Percentiles rank a stretch among this genome's conserved stretches.
Conservation (phyloP, 1,284 basidiomycete species). For the Xerocomus cyaneibrunnescens region DNA sequence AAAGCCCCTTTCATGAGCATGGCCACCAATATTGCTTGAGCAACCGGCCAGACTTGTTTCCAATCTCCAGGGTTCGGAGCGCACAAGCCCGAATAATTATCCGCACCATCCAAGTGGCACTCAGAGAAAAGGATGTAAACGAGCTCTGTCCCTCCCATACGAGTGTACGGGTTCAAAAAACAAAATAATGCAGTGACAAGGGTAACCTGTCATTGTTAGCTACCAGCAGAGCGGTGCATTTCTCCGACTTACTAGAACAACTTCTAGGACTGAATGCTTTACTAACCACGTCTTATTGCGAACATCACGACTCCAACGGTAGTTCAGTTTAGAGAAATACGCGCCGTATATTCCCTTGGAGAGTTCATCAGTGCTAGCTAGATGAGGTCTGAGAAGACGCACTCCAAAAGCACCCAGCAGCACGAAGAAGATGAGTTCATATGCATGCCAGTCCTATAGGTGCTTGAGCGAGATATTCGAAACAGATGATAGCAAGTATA, state of each 20-base stretch:
- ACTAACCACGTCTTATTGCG: slow-evolving; percentile 82
- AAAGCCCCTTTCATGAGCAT: slow-evolving; percentile 81
- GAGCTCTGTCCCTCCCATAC: slow-evolving; percentile 94
- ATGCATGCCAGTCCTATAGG: slow-evolving; percentile 83
- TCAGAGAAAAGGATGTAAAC: slow-evolving; percentile 91
- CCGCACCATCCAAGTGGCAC: slow-evolving; percentile 58
- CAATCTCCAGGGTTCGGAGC: slow-evolving; percentile 58
- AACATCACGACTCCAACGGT: slow-evolving; percentile 82
- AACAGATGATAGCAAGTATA: slow-evolving; percentile 20
- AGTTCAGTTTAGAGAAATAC: slow-evolving; percentile 90
- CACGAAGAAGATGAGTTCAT: slow-evolving; percentile 82
- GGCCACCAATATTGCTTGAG: slow-evolving; percentile 68
- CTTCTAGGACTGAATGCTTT: slow-evolving; percentile 81
- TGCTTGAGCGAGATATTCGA: slow-evolving; percentile 1
- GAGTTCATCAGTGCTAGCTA: slow-evolving; percentile 7
- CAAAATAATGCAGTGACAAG: slow-evolving; percentile 73
- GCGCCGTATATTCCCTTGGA: slow-evolving; percentile 89
- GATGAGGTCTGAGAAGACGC: slow-evolving; percentile 10
- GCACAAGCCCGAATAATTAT: slow-evolving; percentile 73
- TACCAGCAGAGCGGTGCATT: background rate
- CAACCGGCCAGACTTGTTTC: slow-evolving; percentile 62
- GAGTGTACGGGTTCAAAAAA: slow-evolving; percentile 89
- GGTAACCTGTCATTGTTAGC: slow-evolving; percentile 58
- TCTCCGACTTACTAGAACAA: slow-evolving; percentile 64
- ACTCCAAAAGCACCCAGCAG: slow-evolving; percentile 87